Base-by-base conservation (phyloP, 208 protist species). In the Acanthamoeba castellanii region DNA sequence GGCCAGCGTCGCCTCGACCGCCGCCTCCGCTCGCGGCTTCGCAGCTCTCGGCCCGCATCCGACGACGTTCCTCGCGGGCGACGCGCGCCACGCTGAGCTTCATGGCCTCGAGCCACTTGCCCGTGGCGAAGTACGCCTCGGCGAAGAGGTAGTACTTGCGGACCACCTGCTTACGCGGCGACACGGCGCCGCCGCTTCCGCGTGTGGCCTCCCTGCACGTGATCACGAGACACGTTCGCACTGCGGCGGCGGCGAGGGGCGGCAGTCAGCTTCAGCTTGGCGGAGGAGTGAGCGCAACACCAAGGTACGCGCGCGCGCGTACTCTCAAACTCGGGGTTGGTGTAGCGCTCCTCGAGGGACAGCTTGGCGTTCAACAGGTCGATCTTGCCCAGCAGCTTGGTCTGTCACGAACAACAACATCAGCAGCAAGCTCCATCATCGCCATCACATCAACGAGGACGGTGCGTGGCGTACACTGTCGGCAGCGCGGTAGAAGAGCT, bases 191-290 rank as follows among this genome's bases (percentile, higher is more conserved):
- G 5, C 55, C 20, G 55, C 55, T 25, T 61, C 59, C 59, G 18
- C 59, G 59, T 16, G 32, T 42, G 32, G 9, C 32, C 34, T 78
- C 37, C 34, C 32, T 25, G 18, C 8, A 25, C 8, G 3, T 30
- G 81, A 88, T 66, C n/a, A 88, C 81, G 50, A 88, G 61, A 50
- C 81, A 88, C 50, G 81, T 61, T 52, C 81, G 81, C 81, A 88
- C 81, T 88, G 30, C 30, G 9, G 27, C 27, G 61, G 27, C 27
- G 61, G 61, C 27, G 61, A 37, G 37, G 37, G 5, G 9, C 64
- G n/a, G 9, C 64, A 11, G 25, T 84, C 45, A 84, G 42, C 45
- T n/a, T 74, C 32, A 74, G 32, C 13, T n/a, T 22, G 61, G 27
- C 61, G 0, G 25, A n/a, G 1, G 27, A n/a, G 61, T 1, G 27